Conservation (phyloP, 805 yeast species). For the Kregervanrija fluxuum region DNA sequence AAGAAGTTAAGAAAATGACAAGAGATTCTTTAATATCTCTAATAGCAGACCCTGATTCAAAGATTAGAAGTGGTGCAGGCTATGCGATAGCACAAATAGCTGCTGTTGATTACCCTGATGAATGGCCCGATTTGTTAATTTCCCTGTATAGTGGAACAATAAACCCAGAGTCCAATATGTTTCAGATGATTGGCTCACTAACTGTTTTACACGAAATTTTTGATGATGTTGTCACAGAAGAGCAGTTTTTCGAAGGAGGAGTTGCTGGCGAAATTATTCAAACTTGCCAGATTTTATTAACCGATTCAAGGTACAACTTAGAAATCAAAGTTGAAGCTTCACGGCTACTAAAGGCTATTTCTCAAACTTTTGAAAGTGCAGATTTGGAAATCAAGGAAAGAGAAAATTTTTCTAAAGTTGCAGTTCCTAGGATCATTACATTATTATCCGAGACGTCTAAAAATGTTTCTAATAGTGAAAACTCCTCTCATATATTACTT, state of each 20-base stretch:
- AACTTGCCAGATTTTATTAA: constrained; percentile 39
- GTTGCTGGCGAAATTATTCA: constrained; percentile 49
- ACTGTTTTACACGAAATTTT: constrained; percentile 66
- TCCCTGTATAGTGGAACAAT: constrained; percentile 33
- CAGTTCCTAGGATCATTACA: constrained; percentile 21
- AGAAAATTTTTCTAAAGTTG: constrained; percentile 27
- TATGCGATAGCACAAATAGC: constrained; percentile 80
- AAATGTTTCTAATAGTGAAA: constrained; percentile 1
- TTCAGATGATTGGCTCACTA: constrained; percentile 45
- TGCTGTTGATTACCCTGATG: constrained; percentile 88
- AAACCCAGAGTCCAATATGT: constrained; percentile 28
- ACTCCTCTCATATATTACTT: constrained; percentile 8
- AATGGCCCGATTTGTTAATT: constrained; percentile 73
- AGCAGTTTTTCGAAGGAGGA: constrained; percentile 75
- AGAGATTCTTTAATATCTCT: constrained; percentile 46
- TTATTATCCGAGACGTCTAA: constrained; percentile 15
- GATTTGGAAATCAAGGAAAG: constrained; percentile 35
- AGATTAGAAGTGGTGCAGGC: constrained; percentile 59
- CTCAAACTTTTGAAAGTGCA: constrained; percentile 45
- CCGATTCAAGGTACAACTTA: constrained; percentile 14
- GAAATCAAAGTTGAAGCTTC: constrained; percentile 42
- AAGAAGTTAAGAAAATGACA: constrained; percentile 42
- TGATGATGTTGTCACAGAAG: constrained; percentile 80
- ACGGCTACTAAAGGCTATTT: constrained; percentile 44
- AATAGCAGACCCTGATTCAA: constrained; percentile 42